Conservation (phyloP, 2,329 filamentous ascomycete species). For the Coniochaeta sp. region DNA sequence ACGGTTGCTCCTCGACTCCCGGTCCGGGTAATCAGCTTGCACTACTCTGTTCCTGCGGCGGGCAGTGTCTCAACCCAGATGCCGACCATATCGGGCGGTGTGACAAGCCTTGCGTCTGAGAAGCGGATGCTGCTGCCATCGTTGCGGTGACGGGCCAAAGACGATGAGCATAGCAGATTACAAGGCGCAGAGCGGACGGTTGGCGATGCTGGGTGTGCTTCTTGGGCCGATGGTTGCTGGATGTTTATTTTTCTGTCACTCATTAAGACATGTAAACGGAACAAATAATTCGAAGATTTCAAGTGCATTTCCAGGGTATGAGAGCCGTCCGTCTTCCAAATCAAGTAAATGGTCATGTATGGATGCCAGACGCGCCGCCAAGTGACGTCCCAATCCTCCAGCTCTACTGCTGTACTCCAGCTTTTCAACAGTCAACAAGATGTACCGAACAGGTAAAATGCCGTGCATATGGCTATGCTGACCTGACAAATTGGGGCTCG, state of each 20-base stretch:
- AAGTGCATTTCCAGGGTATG: neutral
- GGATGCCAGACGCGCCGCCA: neutral
- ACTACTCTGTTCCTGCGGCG: slow-evolving; percentile 13
- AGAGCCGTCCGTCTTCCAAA: neutral
- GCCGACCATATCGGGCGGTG: slow-evolving; percentile 15
- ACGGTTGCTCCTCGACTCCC: slow-evolving; percentile 4
- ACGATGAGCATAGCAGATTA: too few relatives aligned
- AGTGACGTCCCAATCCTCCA: neutral
- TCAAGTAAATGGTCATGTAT: neutral
- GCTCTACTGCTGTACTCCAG: neutral
- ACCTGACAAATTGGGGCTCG: neutral
- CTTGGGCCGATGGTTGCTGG: neutral
- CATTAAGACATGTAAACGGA: neutral
- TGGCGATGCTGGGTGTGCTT: neutral
- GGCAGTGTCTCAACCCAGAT: slow-evolving; percentile 13
- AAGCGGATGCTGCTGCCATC: neutral
- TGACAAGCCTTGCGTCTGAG: slow-evolving; percentile 12
- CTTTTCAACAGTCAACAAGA: neutral
- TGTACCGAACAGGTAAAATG: neutral
- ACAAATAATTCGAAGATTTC: neutral
- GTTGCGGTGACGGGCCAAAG: too few relatives aligned
- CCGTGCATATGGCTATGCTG: neutral
- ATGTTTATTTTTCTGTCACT: neutral
- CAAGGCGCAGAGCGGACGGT: neutral
- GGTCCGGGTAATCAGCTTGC: slow-evolving; percentile 11